Conservation (phyloP, 768 basidiomycete genomes). For the Clitopilus hobsonii region DNA sequence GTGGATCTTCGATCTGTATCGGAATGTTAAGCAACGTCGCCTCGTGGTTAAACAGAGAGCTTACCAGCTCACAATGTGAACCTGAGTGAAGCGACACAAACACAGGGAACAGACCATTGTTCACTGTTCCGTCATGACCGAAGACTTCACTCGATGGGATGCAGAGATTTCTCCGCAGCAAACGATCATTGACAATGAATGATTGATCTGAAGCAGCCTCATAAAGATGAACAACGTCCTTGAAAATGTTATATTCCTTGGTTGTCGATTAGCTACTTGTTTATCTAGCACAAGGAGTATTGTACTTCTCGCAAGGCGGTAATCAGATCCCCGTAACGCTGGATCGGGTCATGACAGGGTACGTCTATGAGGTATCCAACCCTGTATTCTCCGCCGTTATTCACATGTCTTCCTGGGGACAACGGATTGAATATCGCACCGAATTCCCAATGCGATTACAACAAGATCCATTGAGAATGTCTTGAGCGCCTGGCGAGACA, state of each 20-base stretch:
- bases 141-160: not conserved
- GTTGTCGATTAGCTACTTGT: not conserved
- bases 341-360: not conserved
- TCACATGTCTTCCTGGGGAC: not conserved
- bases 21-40: no score
- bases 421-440: not conserved
- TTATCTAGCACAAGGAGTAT: not conserved
- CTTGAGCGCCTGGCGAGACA: not conserved
- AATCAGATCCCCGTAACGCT: not conserved
- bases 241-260: constrained; percentile 23
- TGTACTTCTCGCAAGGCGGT: not conserved
- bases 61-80: not conserved
- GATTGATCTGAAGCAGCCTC: constrained; percentile 45
- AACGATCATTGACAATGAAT: constrained; percentile 45
- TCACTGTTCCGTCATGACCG: no score
- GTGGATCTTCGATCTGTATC: no score
- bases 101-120: no score
- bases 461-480: not conserved
- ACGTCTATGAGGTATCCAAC: not conserved
- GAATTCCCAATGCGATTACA: not conserved
- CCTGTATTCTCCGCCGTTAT: no score
- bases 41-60: not conserved
- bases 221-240: constrained; percentile 36
- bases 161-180: constrained; percentile 10
- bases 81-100: not conserved